Evolutionary conservation across 2,329 filamentous ascomycete genomes (phyloP).

Genomic region (Cryphonectria radicalis): DNA sequence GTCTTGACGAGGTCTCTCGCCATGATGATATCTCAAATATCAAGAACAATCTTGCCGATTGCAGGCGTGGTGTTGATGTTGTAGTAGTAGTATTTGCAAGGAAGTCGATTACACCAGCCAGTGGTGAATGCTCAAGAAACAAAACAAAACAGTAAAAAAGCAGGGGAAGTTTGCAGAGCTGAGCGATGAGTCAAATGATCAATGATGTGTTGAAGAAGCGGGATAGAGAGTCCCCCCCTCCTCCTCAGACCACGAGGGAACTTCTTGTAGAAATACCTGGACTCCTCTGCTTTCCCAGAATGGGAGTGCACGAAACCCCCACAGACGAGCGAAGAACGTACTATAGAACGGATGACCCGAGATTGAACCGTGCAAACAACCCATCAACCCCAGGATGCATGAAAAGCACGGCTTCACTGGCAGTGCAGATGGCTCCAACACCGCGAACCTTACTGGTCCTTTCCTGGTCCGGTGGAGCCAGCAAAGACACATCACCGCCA

Average conservation of each 20-base stretch:
- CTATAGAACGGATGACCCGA: not conserved
- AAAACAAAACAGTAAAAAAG: not conserved
- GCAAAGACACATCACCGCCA: constrained; percentile 16
- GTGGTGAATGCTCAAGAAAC: constrained; percentile 14
- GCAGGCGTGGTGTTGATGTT: constrained; percentile 2
- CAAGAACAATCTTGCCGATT: constrained; percentile 1
- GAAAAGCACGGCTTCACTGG: not conserved
- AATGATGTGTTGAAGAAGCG: not conserved
- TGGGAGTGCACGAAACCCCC: not conserved
- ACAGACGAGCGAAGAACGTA: not conserved
- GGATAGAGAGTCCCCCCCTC: not conserved
- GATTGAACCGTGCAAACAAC: not conserved
- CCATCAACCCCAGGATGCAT: not conserved
- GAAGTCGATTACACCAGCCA: constrained; percentile 16
- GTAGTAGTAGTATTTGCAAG: not conserved
- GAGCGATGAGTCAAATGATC: constrained; percentile 2
- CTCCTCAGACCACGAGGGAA: not conserved
- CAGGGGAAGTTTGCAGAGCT: not conserved
- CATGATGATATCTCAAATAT: constrained; percentile 11
- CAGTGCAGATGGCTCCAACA: not conserved
- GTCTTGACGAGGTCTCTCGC: constrained; percentile 12
- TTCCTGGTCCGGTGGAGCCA: not conserved
- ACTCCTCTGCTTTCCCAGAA: not conserved
- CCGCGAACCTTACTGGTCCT: not conserved
- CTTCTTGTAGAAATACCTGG: constrained; percentile 3